phyloP scores from a whole-genome alignment of 202 grass and related monocot species.

The Schoenoplectus triqueter region DNA sequence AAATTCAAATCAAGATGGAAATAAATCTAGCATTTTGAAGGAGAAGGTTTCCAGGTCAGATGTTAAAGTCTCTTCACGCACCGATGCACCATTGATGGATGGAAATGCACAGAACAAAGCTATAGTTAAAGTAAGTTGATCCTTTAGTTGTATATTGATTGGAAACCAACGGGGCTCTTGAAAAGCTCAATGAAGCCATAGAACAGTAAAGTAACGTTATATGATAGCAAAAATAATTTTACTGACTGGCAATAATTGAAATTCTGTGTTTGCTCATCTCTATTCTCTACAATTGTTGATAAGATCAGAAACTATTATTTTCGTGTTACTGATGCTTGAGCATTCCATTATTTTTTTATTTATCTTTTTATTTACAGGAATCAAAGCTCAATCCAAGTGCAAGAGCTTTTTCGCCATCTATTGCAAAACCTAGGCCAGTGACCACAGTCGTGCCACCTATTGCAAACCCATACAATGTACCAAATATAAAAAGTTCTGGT shows the following conservation, averaged over 20 bases:
- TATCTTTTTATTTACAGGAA: slow-evolving; percentile 56
- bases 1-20: slow-evolving; percentile 39
- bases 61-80: slow-evolving; percentile 43
- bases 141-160: slow-evolving; percentile 5
- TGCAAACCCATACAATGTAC: slow-evolving; percentile 54
- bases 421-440: slow-evolving; percentile 57
- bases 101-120: slow-evolving; percentile 49
- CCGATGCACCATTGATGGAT: slow-evolving; percentile 42
- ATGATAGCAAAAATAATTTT: neutral
- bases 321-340: slow-evolving; percentile 26
- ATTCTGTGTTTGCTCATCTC: slow-evolving; percentile 33
- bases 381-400: slow-evolving; percentile 93
- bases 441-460: slow-evolving; percentile 44
- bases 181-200: neutral
- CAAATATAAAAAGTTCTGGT: slow-evolving; percentile 43
- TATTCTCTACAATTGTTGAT: slow-evolving; percentile 22
- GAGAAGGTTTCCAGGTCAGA: slow-evolving; percentile 46
- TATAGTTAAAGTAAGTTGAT: slow-evolving; percentile 58
- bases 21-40: slow-evolving; percentile 42
- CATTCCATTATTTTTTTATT: slow-evolving; percentile 18
- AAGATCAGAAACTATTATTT: slow-evolving; percentile 34
- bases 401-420: slow-evolving; percentile 79
- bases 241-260: neutral
- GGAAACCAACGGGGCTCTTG: neutral
- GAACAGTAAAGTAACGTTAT: neutral